Evolutionary conservation across 176 grass and related monocot genomes (phyloP).

Genomic region (Canna indica): DNA sequence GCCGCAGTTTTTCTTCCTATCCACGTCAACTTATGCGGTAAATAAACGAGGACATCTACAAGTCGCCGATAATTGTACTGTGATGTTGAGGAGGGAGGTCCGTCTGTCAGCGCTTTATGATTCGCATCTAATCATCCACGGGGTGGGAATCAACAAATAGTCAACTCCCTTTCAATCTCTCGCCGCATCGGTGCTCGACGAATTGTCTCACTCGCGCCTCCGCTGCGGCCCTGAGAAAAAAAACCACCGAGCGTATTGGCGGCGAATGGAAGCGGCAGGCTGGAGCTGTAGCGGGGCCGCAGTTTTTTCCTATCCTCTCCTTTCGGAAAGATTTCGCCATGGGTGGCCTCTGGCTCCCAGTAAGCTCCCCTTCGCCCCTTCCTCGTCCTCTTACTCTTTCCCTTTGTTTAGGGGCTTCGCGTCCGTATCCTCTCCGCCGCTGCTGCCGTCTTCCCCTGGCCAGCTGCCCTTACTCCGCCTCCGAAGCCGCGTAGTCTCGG

Average conservation of each 20-base stretch:
- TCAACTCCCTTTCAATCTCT: too few relatives aligned
- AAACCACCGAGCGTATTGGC: too few relatives aligned
- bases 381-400: neutral
- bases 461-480: neutral
- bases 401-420: neutral
- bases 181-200: too few relatives aligned
- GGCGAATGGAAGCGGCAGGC: neutral
- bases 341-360: neutral
- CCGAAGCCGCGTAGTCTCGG: neutral
- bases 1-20: too few relatives aligned
- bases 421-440: neutral
- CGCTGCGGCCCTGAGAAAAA: neutral
- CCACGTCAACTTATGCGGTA: too few relatives aligned
- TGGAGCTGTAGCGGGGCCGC: neutral
- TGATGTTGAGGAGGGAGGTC: too few relatives aligned
- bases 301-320: neutral
- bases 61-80: too few relatives aligned
- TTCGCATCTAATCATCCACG: too few relatives aligned
- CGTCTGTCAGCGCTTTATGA: too few relatives aligned
- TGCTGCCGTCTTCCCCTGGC: neutral
- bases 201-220: too few relatives aligned
- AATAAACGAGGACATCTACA: too few relatives aligned
- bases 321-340: neutral
- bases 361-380: neutral
- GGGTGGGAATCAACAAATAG: too few relatives aligned